Conservation (phyloP, 208 protist genomes). For the Acanthamoeba rhysodes region DNA sequence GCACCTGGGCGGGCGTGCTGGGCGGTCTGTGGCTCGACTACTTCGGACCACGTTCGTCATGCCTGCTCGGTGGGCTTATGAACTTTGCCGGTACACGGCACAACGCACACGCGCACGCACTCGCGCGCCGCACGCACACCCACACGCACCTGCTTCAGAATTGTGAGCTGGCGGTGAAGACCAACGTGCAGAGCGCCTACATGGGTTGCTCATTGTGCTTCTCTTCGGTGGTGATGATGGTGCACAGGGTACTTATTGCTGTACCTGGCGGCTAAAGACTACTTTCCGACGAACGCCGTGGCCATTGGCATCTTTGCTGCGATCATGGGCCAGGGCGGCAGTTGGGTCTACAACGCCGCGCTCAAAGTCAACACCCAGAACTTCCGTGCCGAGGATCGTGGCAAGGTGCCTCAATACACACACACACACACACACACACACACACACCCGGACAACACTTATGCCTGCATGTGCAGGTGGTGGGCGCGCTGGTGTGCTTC, state of each 20-base stretch:
- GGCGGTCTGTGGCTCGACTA: slow-evolving; percentile 36
- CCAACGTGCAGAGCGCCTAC: too few species aligned
- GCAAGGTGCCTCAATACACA: background rate
- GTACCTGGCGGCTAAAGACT: slow-evolving; percentile 20
- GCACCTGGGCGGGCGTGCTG: background rate
- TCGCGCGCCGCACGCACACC: too few species aligned
- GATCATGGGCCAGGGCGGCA: slow-evolving; percentile 55
- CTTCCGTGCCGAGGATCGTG: slow-evolving; percentile 46
- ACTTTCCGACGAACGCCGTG: background rate
- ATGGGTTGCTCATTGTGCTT: too few species aligned
- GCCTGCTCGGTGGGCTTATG: background rate
- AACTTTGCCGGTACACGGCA: background rate
- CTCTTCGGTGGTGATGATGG: too few species aligned
- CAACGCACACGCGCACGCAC: background rate
- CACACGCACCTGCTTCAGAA: too few species aligned
- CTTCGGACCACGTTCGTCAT: slow-evolving; percentile 2
- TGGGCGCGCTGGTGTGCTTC: slow-evolving; percentile 37
- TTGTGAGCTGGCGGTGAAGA: too few species aligned
- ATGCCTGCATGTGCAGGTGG: background rate
- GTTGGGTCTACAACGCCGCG: slow-evolving; percentile 16
- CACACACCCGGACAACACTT: too few species aligned
- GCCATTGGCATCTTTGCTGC: slow-evolving; percentile 37
- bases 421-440: too few species aligned
- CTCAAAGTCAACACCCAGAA: slow-evolving; percentile 55
- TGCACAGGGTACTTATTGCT: background rate